phyloP scores from a whole-genome alignment of 176 grass and related monocot genomes.

The Tillandsia leiboldiana region DNA sequence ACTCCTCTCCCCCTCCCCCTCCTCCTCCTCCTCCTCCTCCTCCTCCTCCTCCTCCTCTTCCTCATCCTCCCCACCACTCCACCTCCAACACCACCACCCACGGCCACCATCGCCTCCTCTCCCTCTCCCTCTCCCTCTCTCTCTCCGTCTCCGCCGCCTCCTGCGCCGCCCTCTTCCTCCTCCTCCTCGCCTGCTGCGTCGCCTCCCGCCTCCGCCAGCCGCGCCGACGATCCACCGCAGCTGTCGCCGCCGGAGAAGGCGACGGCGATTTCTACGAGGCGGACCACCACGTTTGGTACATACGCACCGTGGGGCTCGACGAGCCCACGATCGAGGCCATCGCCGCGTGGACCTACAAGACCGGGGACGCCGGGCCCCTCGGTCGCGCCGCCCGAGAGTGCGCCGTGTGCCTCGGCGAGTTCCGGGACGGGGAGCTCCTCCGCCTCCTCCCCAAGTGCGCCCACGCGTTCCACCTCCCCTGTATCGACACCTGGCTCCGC shows the following conservation, averaged over 20 bases:
- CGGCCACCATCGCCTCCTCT: conserved; percentile 8
- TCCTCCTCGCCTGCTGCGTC: conserved; percentile 26
- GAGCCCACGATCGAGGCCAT: conserved; percentile 64
- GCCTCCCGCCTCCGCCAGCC: background rate
- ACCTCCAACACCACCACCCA: background rate
- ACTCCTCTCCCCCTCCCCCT: conserved; percentile 3
- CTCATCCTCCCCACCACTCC: background rate
- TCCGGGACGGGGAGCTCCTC: conserved; percentile 67
- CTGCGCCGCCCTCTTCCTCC: conserved; percentile 23
- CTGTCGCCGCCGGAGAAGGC: background rate
- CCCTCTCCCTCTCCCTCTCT: conserved; percentile 24
- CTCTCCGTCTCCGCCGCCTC: conserved; percentile 30
- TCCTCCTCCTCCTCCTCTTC: conserved; percentile 11
- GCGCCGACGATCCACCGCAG: background rate
- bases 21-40: conserved; percentile 18
- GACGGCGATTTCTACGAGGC: conserved; percentile 16
- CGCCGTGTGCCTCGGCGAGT: conserved; percentile 74
- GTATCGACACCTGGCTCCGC: conserved; percentile 83
- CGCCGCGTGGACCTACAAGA: conserved; percentile 55
- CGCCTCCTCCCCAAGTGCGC: conserved; percentile 64
- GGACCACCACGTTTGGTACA: conserved; percentile 73
- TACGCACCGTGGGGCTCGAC: conserved; percentile 8
- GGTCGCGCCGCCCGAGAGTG: conserved; percentile 18
- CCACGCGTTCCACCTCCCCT: conserved; percentile 73
- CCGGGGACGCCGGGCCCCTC: conserved; percentile 16